phyloP scores from a whole-genome alignment of 2,329 filamentous ascomycete genomes.

The Alternaria ethzedia region DNA sequence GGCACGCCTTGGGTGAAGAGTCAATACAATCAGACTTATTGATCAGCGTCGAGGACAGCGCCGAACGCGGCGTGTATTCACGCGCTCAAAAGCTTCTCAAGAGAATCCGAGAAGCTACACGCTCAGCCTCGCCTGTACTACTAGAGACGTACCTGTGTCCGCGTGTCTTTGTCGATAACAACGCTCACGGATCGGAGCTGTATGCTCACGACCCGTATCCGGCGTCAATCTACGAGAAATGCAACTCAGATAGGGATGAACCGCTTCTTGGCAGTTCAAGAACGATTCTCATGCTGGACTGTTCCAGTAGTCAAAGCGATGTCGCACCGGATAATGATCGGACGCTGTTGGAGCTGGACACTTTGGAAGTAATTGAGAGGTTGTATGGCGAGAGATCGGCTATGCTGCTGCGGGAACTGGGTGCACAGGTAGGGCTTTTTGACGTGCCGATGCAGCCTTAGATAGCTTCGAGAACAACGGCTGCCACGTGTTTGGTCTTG shows the following conservation, averaged over 20 bases:
- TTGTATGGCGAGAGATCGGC: background rate
- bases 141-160: background rate
- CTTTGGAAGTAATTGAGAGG: background rate
- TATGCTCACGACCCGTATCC: background rate
- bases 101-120: background rate
- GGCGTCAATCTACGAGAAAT: background rate
- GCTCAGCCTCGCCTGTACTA: background rate
- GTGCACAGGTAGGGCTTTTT: background rate
- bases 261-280: background rate
- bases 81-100: background rate
- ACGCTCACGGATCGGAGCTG: background rate
- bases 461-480: background rate
- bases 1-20: background rate
- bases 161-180: background rate
- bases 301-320: background rate
- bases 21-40: background rate
- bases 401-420: background rate
- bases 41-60: background rate
- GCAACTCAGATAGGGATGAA: rapidly evolving
- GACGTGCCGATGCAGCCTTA: background rate
- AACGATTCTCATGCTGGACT: rapidly evolving
- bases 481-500: background rate
- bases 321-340: rapidly evolving
- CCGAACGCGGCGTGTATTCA: background rate
- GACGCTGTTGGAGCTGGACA: background rate